Evolutionary conservation across 345 rosid species (phyloP).

Genomic region (Populus alba): DNA sequence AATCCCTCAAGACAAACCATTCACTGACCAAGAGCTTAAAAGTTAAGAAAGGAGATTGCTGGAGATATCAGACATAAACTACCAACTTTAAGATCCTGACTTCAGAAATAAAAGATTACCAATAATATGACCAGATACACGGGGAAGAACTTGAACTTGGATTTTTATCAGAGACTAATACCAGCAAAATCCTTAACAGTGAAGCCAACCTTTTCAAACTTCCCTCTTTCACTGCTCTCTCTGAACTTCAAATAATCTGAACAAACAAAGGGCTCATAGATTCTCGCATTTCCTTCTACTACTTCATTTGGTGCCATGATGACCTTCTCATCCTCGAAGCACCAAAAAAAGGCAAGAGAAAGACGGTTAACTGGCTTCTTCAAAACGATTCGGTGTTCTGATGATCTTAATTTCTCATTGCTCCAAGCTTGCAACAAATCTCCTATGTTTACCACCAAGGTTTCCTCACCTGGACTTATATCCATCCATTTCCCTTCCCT

Average conservation of each 20-base stretch:
- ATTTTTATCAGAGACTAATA: not conserved
- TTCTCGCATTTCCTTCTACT: slow-evolving; percentile 20
- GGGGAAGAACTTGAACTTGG: not conserved
- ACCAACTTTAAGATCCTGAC: not conserved
- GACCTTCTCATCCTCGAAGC: slow-evolving; percentile 39
- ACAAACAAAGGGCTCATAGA: slow-evolving; percentile 38
- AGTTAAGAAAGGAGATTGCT: not conserved
- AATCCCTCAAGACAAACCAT: not conserved
- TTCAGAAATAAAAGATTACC: not conserved
- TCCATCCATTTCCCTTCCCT: slow-evolving; percentile 45
- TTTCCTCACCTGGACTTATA: slow-evolving; percentile 33
- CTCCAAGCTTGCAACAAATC: slow-evolving; percentile 51
- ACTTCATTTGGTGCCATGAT: slow-evolving; percentile 35
- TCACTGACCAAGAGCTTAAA: not conserved
- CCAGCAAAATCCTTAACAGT: slow-evolving; percentile 48
- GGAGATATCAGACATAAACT: not conserved
- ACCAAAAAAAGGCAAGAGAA: slow-evolving; percentile 45
- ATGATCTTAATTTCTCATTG: slow-evolving; percentile 36
- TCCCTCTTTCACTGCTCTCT: slow-evolving; percentile 34
- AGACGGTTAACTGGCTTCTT: slow-evolving; percentile 24
- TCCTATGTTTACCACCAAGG: slow-evolving; percentile 42
- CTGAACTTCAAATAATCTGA: slow-evolving; percentile 40
- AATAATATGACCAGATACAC: not conserved
- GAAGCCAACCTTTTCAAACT: slow-evolving; percentile 43
- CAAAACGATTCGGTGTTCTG: slow-evolving; percentile 39